These are phyloP conservation scores for Microbotryum silenes-acaulis DNA, from an alignment of 1,284 basidiomycete species.

Conservation along the genomic window DNA sequence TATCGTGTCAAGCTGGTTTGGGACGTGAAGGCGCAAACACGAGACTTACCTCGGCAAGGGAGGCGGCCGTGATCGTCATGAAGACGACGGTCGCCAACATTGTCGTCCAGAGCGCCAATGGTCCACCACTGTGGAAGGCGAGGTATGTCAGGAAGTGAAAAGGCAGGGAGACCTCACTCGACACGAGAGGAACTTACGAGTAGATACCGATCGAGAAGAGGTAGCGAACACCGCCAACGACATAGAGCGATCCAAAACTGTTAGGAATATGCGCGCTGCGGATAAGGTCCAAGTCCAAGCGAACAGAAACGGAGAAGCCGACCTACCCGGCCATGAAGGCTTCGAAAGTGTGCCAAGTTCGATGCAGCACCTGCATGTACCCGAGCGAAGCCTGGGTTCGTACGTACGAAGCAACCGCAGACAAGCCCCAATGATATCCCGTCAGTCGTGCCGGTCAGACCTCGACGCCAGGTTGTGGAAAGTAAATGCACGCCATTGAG, in stretches of 20 bases:
- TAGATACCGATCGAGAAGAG: constrained; percentile 69
- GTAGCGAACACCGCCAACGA: constrained; percentile 65
- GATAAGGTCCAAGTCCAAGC: too few relatives aligned
- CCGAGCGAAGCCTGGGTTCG: constrained; percentile 58
- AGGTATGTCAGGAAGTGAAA: too few relatives aligned
- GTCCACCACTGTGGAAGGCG: constrained; percentile 50
- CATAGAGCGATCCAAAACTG: constrained; percentile 67
- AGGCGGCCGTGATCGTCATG: constrained; percentile 73
- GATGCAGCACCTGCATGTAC: constrained; percentile 76
- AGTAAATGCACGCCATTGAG: not conserved
- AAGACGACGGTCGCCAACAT: constrained; percentile 69
- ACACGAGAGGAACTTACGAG: constrained; percentile 40
- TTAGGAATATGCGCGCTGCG: too few relatives aligned
- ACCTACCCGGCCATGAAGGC: constrained; percentile 62
- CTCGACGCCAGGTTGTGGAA: not conserved
- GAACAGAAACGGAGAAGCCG: too few relatives aligned
- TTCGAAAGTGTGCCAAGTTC: constrained; percentile 67
- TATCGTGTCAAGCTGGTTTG: not conserved
- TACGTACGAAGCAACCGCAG: not conserved
- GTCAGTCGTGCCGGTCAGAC: not conserved
- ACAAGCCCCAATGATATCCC: not conserved
- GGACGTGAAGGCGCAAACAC: constrained; percentile 71
- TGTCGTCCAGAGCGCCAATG: constrained; percentile 74
- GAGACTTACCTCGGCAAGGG: constrained; percentile 58
- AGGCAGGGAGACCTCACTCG: too few relatives aligned